Base-by-base conservation (phyloP, 345 rosid species). In the Ricinus communis region DNA sequence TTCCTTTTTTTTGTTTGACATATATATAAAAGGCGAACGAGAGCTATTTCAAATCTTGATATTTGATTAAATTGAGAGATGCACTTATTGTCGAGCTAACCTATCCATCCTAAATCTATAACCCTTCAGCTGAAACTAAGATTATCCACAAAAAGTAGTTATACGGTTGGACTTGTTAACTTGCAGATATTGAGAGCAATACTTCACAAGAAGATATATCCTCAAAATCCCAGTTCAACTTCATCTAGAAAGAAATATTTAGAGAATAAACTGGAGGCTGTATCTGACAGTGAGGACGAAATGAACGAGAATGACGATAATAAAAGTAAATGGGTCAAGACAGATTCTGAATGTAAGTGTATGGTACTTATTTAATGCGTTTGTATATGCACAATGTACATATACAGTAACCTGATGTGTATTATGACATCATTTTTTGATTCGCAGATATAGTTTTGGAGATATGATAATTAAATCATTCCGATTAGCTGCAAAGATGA, bases 281-380 rank as follows among this genome's bases (percentile, higher is more conserved):
- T 57, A 22, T 63, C 69, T 24, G 71, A 33, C 21, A 52, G 72
- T 43, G 82, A 75, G 65, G 85, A 83, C 50, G 82, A 79, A 14
- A 69, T 74, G 65, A 84, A 83, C 50, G 82, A 79, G 18, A 69
- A 78, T 58, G 79, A 65, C 1, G 81, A 71, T 12, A 82, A 77
- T 24, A 81, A 83, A 69, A 84, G 79, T 62, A 93, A 84, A 83
- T 93, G 97, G 98, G 90, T 82, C 58, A 93, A 78, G 83, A 88
- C 94, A 18, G 96, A 93, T 83, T 93, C 96, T 27, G 90, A 90
- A 81, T 90, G 98, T 88, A 79, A 83, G 94, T n/a, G n/a, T n/a
- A n/a, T n/a, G n/a, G n/a, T n/a, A n/a, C n/a, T n/a, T 77, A 60
- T 22, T 15, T 30, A 14, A 16, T 66, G 8, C 15, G 14, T 15